phyloP scores from a whole-genome alignment of 1,284 basidiomycete species.

The Microstroma glucosiphilum region DNA sequence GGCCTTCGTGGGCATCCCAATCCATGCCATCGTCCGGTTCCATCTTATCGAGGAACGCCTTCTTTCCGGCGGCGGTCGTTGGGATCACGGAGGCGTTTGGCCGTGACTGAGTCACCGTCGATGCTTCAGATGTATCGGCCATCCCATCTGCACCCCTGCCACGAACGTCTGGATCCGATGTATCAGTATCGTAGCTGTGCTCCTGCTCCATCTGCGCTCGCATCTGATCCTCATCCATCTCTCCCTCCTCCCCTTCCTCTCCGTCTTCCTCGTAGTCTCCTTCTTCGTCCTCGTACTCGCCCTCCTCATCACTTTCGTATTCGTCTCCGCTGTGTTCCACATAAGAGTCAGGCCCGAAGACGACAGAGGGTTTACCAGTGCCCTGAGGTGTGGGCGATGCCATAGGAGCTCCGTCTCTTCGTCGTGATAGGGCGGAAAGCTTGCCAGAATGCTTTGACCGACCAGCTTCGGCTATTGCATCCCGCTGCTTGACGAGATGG shows the following conservation, averaged over 20 bases:
- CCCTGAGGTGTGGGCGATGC: background rate
- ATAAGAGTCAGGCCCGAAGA: constrained; percentile 44
- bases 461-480: constrained; percentile 21
- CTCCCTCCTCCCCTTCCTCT: constrained; percentile 16
- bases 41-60: constrained; percentile 43
- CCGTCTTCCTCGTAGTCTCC: constrained; percentile 25
- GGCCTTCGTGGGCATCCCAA: constrained; percentile 53
- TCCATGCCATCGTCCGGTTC: constrained; percentile 56
- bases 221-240: constrained; percentile 15
- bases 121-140: constrained; percentile 15
- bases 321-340: constrained; percentile 48
- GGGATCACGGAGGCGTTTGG: constrained; percentile 1
- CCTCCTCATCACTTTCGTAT: constrained; percentile 23
- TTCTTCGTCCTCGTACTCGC: constrained; percentile 30
- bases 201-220: constrained; percentile 25
- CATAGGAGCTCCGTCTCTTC: constrained; percentile 26
- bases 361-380: constrained; percentile 30
- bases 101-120: constrained; percentile 1
- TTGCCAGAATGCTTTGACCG: constrained; percentile 44
- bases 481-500: constrained; percentile 40
- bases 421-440: constrained; percentile 43
- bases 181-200: too few species aligned
- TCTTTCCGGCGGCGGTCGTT: constrained; percentile 1
- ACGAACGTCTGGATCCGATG: constrained; percentile 28
- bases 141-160: constrained; percentile 6